Base-by-base conservation (phyloP, 306 rosid species). In the Vigna unguiculata region DNA sequence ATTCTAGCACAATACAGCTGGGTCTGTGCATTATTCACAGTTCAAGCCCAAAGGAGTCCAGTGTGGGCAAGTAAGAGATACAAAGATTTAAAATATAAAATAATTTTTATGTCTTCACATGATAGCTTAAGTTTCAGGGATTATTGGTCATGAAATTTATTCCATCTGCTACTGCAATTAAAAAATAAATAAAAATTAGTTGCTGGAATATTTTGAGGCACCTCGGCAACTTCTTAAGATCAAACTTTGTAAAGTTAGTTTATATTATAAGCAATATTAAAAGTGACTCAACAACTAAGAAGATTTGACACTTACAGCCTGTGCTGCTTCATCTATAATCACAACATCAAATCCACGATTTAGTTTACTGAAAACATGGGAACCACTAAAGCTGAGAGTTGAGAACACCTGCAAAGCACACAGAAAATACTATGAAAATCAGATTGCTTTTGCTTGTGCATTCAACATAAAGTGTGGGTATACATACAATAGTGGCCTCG, bases 241-340 rank as follows among this genome's bases (percentile, higher is more conserved):
- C 46, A 48, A 67, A 61, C 58, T 36, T 59, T 40, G 57, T 60
- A 66, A 40, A 66, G 24, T 71, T 57, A 59, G 81, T 34, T 70
- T 21, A 80, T 45, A 46, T 49, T 54, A 72, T 30, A 40, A 54
- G 55, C 70, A 75, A 75, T 49, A 69, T 74, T 65, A 71, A 63
- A 78, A 10, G 21, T 74, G 38, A 77, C 34, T 63, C 55, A 3
- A 25, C 43, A 62, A 69, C 73, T 72, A 77, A 62, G 46, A 69
- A 22, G 45, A 66, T 40, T 60, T 71, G 10, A 38, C 61, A 82
- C 98, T 90, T 88, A 94, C 98, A 83, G 98, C 97, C 83, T 94
- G 98, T 66, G 96, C 98, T 78, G 98, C 97, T 87, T 94, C 97
- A 69, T 94, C 98, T 89, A 94, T 94, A 68, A 94, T 90, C 54